Percentiles rank a stretch among this genome's conserved stretches.
Evolutionary conservation across 129 eudicot genomes (phyloP).

Genomic region (Tagetes erecta): DNA sequence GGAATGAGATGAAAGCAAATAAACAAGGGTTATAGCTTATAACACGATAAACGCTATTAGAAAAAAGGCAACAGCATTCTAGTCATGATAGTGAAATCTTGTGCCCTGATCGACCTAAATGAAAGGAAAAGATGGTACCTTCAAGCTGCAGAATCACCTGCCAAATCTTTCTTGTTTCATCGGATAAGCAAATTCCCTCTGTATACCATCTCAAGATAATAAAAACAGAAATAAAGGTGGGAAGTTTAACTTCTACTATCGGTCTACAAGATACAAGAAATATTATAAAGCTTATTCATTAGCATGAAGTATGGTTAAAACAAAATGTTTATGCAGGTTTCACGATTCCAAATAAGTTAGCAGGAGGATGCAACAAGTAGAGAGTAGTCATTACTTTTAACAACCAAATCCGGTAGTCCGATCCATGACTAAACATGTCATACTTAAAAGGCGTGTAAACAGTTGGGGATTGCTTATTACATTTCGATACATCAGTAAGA

Average conservation of each 20-base stretch:
- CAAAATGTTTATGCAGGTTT: background rate
- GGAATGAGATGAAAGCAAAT: background rate
- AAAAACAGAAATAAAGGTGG: too few species aligned
- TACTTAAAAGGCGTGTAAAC: too few species aligned
- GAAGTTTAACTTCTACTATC: constrained; percentile 8
- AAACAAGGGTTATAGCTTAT: background rate
- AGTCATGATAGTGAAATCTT: background rate
- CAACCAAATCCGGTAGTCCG: background rate
- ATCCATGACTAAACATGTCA: too few species aligned
- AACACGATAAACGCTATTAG: too few species aligned
- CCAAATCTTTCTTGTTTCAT: background rate
- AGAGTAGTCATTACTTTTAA: background rate
- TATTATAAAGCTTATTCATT: background rate
- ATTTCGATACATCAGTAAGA: too few species aligned
- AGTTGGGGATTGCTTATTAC: background rate
- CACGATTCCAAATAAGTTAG: background rate
- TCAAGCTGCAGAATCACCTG: background rate
- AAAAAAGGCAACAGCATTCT: background rate
- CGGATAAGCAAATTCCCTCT: too few species aligned
- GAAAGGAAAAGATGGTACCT: constrained; percentile 4
- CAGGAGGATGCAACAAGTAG: too few species aligned
- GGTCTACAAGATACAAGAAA: constrained; percentile 6
- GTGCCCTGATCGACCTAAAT: background rate
- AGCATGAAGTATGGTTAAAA: background rate
- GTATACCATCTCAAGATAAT: too few species aligned